These are phyloP conservation scores for Geopyxis carbonaria DNA, from an alignment of 495 filamentous ascomycete genomes.

Conservation along the genomic window DNA sequence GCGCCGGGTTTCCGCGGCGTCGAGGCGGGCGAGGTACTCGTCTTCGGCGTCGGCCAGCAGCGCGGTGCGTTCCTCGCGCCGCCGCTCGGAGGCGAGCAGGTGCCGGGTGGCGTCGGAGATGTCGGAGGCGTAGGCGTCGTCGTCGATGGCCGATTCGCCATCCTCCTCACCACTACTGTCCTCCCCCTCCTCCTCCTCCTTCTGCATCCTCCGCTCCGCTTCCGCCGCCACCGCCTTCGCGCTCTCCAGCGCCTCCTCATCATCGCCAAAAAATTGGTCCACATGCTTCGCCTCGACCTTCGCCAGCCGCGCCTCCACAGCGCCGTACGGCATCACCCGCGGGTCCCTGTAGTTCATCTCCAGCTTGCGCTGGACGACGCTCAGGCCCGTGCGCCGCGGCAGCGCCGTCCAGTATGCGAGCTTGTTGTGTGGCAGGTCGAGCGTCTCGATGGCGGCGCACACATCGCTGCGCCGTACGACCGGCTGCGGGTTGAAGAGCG, in stretches of 20 bases:
- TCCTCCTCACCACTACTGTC: slow-evolving; percentile 2
- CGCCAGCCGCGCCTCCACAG: slow-evolving; percentile 10
- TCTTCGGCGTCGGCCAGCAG: background rate
- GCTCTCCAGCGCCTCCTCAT: background rate
- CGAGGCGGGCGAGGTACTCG: background rate
- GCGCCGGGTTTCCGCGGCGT: too few relatives aligned
- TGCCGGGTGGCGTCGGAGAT: background rate
- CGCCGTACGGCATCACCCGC: slow-evolving; percentile 7
- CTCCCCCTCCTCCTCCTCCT: slow-evolving; percentile 4
- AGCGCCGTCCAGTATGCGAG: slow-evolving; percentile 36
- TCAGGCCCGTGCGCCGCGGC: slow-evolving; percentile 11
- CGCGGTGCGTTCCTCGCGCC: background rate
- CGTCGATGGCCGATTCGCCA: background rate
- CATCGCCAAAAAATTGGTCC: background rate
- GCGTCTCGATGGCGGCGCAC: slow-evolving; percentile 40
- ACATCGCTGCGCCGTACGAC: slow-evolving; percentile 45
- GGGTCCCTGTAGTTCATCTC: slow-evolving; percentile 9
- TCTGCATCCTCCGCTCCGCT: slow-evolving; percentile 1
- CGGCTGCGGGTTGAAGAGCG: slow-evolving; percentile 20
- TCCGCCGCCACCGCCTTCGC: background rate
- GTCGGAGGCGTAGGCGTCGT: slow-evolving; percentile 4
- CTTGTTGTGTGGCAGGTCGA: slow-evolving; percentile 32
- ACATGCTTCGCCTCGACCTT: background rate
- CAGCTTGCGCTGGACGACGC: slow-evolving; percentile 9
- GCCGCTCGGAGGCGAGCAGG: background rate